Base-by-base conservation (phyloP, 116 monocot species). In the Zostera marina region DNA sequence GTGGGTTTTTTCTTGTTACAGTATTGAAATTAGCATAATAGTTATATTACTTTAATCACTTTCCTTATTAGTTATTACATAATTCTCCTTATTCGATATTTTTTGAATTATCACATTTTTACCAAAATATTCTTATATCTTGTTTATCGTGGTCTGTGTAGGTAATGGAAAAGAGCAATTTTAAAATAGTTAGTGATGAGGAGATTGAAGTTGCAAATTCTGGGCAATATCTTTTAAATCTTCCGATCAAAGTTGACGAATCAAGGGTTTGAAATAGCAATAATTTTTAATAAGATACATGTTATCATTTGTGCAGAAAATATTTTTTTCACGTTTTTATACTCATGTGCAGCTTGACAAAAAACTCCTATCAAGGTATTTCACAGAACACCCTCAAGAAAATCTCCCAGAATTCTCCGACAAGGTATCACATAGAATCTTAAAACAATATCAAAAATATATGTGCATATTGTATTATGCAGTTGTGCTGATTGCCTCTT, bases 151-250 rank as follows among this genome's bases (percentile, higher is more conserved):
- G 25, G 26, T 21, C 13, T 8, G 23, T 42, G 12, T 66, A 91
- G 91, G 44, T 91, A 61, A 91, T 91, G 85, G 85, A 91, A 45
- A 85, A 91, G 60, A 85, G 91, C 71, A 91, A 91, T 68, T 91
- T 91, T 68, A 85, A 77, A 53, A 51, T 85, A 56, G 66, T 82
- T 26, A 79, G 73, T 13, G 79, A 91, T 60, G 75, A 82, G 48
- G 91, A 91, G 72, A 65, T 77, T 58, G 77, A 76, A 32, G 71
- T 85, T 55, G 85, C 91, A 60, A 68, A 79, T n/a, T 75, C 77
- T 64, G 91, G 79, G 32, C 79, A 91, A 40, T 91, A 91, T 75
- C 85, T 91, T 40, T 62, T 91, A 57, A 73, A 85, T 48, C 79
- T 91, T 56, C 85, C 85, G 8, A 75, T 91, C 56, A 85, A 72